Percentiles rank a stretch among this genome's conserved stretches.
Evolutionary conservation across 345 rosid genomes (phyloP).

Genomic region (Linum trigynum): DNA sequence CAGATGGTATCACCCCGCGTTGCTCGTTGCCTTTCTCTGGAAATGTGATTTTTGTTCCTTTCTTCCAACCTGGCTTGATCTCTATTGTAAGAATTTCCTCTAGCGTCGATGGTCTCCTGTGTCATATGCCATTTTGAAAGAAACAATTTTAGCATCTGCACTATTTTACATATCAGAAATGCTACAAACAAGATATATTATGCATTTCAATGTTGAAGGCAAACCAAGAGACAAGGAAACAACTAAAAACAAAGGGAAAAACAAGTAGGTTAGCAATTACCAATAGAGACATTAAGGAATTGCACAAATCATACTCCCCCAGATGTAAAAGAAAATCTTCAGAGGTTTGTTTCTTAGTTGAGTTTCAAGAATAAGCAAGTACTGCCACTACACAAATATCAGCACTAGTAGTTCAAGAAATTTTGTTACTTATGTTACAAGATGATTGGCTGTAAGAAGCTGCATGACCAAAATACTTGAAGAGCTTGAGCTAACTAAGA

Average conservation of each 20-base stretch:
- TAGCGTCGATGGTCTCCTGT: conserved; percentile 54
- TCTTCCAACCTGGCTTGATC: conserved; percentile 86
- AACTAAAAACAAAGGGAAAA: too few relatives aligned
- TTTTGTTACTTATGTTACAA: too few relatives aligned
- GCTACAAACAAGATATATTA: not conserved
- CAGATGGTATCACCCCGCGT: conserved; percentile 54
- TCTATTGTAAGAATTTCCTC: conserved; percentile 73
- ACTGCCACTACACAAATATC: too few relatives aligned
- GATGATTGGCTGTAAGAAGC: too few relatives aligned
- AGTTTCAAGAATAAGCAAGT: too few relatives aligned
- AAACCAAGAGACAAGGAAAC: conserved; percentile 14
- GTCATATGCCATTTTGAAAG: not conserved
- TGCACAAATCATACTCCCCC: not conserved
- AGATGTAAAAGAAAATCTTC: not conserved
- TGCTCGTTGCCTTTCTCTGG: conserved; percentile 71
- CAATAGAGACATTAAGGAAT: not conserved
- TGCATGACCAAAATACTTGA: too few relatives aligned
- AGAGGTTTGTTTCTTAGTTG: too few relatives aligned
- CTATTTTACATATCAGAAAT: not conserved
- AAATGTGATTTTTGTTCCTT: conserved; percentile 80
- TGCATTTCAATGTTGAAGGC: conserved; percentile 24
- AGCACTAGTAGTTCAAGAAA: too few relatives aligned
- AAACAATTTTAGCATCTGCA: not conserved
- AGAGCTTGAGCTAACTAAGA: too few relatives aligned
- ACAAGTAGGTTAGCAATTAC: not conserved